These are phyloP conservation scores for Naganishia friedmannii DNA, from an alignment of 768 basidiomycete species.

Conservation along the genomic window DNA sequence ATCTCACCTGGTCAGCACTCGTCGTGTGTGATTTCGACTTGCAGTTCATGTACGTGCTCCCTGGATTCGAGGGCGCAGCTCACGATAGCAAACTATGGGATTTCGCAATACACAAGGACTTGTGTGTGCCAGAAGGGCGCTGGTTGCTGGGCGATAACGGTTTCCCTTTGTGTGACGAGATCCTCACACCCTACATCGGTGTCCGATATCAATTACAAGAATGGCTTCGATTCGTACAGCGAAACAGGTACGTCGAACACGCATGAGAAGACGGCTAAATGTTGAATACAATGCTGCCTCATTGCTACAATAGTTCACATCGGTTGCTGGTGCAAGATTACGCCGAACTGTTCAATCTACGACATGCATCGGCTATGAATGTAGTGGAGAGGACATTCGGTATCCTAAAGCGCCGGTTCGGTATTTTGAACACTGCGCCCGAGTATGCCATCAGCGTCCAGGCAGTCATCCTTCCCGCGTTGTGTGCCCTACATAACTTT, in stretches of 20 bases:
- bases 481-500: slow-evolving; percentile 17
- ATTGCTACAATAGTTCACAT: neutral
- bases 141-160: slow-evolving; percentile 53
- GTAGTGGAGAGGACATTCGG: slow-evolving; percentile 45
- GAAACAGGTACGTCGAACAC: neutral
- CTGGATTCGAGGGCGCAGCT: neutral
- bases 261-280: too few species aligned
- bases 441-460: neutral
- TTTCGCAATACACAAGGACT: neutral
- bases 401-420: slow-evolving; percentile 34
- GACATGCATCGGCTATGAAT: slow-evolving; percentile 40
- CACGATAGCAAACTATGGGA: neutral
- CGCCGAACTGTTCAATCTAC: slow-evolving; percentile 45
- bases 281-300: neutral
- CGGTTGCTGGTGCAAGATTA: neutral
- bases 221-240: slow-evolving; percentile 33
- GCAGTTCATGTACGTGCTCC: neutral
- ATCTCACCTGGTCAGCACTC: neutral
- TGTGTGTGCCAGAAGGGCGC: neutral
- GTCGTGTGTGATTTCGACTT: neutral
- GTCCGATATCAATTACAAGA: slow-evolving; percentile 52
- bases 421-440: neutral
- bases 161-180: slow-evolving; percentile 39
- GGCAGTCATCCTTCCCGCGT: neutral
- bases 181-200: slow-evolving; percentile 49